phyloP scores from a whole-genome alignment of 139 green algal genomes.

The Coelastrella sp. region DNA sequence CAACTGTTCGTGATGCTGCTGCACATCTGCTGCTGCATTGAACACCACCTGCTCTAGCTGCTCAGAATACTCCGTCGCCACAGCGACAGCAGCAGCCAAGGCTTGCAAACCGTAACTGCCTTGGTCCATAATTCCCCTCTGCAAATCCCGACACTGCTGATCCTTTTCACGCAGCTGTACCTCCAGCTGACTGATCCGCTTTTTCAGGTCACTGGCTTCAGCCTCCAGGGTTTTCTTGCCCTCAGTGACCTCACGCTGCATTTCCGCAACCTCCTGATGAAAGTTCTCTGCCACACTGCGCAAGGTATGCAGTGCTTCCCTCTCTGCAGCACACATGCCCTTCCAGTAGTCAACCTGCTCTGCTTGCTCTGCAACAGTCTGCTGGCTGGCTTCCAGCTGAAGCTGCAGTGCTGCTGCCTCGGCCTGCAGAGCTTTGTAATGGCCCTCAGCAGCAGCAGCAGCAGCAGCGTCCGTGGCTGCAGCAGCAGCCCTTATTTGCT shows the following conservation, averaged over 20 bases:
- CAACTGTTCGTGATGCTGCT: background rate
- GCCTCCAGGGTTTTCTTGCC: background rate
- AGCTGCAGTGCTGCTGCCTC: background rate
- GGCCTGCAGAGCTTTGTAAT: background rate
- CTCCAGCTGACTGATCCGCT: background rate
- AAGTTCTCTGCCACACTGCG: constrained; percentile 2
- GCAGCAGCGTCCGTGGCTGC: background rate
- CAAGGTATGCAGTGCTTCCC: background rate
- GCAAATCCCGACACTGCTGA: background rate
- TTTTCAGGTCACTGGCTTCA: background rate
- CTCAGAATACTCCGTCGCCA: background rate
- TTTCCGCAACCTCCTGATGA: background rate
- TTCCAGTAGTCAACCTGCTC: background rate
- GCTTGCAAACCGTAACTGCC: background rate
- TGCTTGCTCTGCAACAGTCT: background rate
- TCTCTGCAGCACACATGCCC: background rate
- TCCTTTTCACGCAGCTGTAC: background rate
- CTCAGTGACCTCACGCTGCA: background rate
- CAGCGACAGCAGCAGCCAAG: constrained; percentile 1
- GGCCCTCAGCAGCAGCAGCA: too few species aligned
- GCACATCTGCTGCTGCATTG: background rate
- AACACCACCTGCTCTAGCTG: background rate
- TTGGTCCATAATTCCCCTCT: background rate
- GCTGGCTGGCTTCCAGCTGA: background rate
- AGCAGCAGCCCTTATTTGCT: background rate